A percentile compares a stretch with the other conserved stretches of the same genome.
Evolutionary conservation across 768 basidiomycete species (phyloP).

Genomic region (Phylloporus arenicola): DNA sequence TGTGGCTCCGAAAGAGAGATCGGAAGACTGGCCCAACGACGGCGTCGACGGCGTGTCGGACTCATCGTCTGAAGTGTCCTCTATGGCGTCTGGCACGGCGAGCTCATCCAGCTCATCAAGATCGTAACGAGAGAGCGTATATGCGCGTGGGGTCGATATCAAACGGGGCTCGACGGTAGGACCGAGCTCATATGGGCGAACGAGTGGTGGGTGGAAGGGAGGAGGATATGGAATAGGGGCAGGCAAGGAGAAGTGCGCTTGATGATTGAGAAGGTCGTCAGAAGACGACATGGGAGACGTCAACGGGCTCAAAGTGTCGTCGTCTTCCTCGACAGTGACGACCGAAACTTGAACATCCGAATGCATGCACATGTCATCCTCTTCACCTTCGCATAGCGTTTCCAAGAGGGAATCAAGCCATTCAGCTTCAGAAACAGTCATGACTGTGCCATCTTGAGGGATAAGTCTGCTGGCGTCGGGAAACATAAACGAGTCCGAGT

Average conservation of each 20-base stretch:
- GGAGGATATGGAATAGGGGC: constrained; percentile 56
- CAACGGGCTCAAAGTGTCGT: constrained; percentile 51
- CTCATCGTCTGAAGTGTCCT: constrained; percentile 82
- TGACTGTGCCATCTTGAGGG: constrained; percentile 26
- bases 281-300: constrained; percentile 73
- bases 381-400: constrained; percentile 65
- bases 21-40: constrained; percentile 53
- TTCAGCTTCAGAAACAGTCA: constrained; percentile 58
- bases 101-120: constrained; percentile 62
- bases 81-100: constrained; percentile 74
- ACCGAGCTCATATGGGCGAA: constrained; percentile 48
- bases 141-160: constrained; percentile 33
- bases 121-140: constrained; percentile 56
- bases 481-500: constrained; percentile 71
- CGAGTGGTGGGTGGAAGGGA: constrained; percentile 51
- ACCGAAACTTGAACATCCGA: constrained; percentile 44
- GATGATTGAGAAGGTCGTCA: constrained; percentile 60
- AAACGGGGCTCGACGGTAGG: constrained; percentile 39
- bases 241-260: constrained; percentile 44
- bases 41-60: constrained; percentile 66
- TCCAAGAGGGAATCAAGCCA: constrained; percentile 83
- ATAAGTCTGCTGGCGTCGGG: constrained; percentile 65
- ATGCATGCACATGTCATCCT: constrained; percentile 51
- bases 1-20: constrained; percentile 47
- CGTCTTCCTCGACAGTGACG: constrained; percentile 56